phyloP scores from a whole-genome alignment of 23 red algal genomes.

The Gracilaria domingensis region DNA sequence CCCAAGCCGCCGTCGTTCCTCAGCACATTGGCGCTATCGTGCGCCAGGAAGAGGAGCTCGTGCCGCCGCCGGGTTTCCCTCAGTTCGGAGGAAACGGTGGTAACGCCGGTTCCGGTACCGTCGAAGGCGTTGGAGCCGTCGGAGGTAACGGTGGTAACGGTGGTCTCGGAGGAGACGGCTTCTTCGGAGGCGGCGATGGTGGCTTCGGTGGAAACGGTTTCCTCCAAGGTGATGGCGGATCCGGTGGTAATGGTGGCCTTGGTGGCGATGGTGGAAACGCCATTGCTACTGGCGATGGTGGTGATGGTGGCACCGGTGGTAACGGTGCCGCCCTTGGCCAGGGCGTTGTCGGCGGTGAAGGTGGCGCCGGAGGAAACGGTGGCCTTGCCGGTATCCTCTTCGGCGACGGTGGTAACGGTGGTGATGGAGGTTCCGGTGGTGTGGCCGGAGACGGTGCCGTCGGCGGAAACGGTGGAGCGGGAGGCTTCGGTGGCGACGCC shows the following conservation, averaged over 20 bases:
- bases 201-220: slow-evolving; percentile 26
- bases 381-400: slow-evolving; percentile 8
- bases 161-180: slow-evolving; percentile 38
- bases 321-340: slow-evolving; percentile 4
- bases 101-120: slow-evolving; percentile 34
- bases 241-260: slow-evolving; percentile 25
- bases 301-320: slow-evolving; percentile 14
- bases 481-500: slow-evolving; percentile 30
- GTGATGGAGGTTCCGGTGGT: slow-evolving; percentile 21
- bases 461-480: slow-evolving; percentile 27
- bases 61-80: slow-evolving; percentile 3
- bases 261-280: slow-evolving; percentile 26
- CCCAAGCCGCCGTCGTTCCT: slow-evolving; percentile 26
- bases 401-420: slow-evolving; percentile 33
- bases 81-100: slow-evolving; percentile 38
- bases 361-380: slow-evolving; percentile 21
- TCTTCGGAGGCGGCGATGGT: slow-evolving; percentile 30
- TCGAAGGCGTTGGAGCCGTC: background rate
- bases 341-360: slow-evolving; percentile 24
- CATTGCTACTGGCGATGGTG: slow-evolving; percentile 25
- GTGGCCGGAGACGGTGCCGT: slow-evolving; percentile 24
- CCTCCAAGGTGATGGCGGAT: slow-evolving; percentile 15
- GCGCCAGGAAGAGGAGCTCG: background rate
- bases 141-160: slow-evolving; percentile 42
- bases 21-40: background rate